These are phyloP conservation scores for Aurantiochytrium sp. DNA, from an alignment of 108 stramenopile genomes.

Conservation along the genomic window DNA sequence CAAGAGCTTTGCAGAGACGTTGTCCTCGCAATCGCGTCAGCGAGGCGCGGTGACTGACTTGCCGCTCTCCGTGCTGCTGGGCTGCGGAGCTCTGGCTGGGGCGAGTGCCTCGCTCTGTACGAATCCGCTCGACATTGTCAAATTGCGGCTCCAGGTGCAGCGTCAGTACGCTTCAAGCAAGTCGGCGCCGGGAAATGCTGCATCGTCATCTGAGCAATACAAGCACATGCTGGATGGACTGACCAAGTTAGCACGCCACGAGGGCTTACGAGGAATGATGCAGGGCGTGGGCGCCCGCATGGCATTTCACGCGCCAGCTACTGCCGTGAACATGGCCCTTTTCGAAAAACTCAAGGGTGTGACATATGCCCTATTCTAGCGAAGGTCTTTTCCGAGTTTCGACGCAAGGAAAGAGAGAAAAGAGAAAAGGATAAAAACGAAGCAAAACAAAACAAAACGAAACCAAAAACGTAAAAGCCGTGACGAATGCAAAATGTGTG, in stretches of 20 bases:
- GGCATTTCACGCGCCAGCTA: conserved; percentile 78
- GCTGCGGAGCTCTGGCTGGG: conserved; percentile 74
- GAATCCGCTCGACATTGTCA: conserved; percentile 90
- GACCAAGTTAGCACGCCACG: conserved; percentile 40
- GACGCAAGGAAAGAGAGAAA: background rate
- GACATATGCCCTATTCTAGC: background rate
- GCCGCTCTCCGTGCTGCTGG: conserved; percentile 54
- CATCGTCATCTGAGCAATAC: conserved; percentile 27
- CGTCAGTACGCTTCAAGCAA: conserved; percentile 20
- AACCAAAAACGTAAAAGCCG: background rate
- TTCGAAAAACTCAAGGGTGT: conserved; percentile 62
- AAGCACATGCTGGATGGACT: conserved; percentile 65
- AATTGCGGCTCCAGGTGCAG: conserved; percentile 83
- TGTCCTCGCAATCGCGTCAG: background rate
- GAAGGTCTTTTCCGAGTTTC: background rate
- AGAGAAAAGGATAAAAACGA: background rate
- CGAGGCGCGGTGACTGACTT: conserved; percentile 16
- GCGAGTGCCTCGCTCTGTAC: conserved; percentile 84
- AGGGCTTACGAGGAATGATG: conserved; percentile 72
- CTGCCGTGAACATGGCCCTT: conserved; percentile 82
- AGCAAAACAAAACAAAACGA: background rate
- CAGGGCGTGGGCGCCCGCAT: conserved; percentile 89
- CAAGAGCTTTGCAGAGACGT: conserved; percentile 41
- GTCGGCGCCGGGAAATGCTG: background rate
- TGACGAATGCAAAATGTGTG: background rate